A percentile compares a stretch with the other conserved stretches of the same genome.
phyloP scores from a whole-genome alignment of 192 early-diverging fungal genomes.

The Oehlia diaphana region DNA sequence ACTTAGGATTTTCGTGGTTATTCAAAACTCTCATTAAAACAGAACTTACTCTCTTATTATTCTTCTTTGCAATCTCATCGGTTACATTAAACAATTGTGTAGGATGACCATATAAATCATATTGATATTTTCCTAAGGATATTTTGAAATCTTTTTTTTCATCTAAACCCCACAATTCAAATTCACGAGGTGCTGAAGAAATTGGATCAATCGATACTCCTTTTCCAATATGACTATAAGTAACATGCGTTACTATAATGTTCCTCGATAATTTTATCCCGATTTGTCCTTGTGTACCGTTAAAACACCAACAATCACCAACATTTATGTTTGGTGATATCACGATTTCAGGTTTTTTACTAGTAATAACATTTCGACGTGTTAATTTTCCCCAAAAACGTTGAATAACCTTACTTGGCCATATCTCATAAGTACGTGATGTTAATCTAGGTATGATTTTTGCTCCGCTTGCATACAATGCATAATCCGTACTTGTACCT shows the following conservation, averaged over 20 bases:
- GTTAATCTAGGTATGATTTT: neutral
- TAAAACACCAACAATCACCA: conserved; percentile 25
- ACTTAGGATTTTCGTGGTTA: conserved; percentile 16
- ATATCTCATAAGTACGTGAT: conserved; percentile 8
- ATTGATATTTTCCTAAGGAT: conserved; percentile 13
- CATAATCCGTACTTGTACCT: conserved; percentile 14
- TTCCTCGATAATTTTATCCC: conserved; percentile 5
- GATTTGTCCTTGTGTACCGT: conserved; percentile 14
- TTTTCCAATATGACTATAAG: conserved; percentile 5
- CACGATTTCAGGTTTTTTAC: neutral
- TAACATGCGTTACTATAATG: neutral
- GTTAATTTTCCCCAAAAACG: neutral
- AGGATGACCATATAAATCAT: conserved; percentile 1
- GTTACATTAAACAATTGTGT: neutral
- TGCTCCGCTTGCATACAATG: conserved; percentile 9
- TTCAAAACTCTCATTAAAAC: neutral
- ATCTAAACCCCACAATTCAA: conserved; percentile 24
- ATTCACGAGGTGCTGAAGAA: conserved; percentile 10
- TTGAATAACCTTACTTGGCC: conserved; percentile 4
- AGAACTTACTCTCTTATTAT: neutral
- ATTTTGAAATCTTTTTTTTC: neutral
- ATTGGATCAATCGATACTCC: conserved; percentile 20
- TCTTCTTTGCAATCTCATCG: neutral
- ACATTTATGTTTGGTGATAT: conserved; percentile 10
- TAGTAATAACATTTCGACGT: neutral